These are phyloP conservation scores for Bryoerythrophyllum caledonicum DNA, from an alignment of 225 moss, liverwort and hornwort genomes.

Conservation along the genomic window DNA sequence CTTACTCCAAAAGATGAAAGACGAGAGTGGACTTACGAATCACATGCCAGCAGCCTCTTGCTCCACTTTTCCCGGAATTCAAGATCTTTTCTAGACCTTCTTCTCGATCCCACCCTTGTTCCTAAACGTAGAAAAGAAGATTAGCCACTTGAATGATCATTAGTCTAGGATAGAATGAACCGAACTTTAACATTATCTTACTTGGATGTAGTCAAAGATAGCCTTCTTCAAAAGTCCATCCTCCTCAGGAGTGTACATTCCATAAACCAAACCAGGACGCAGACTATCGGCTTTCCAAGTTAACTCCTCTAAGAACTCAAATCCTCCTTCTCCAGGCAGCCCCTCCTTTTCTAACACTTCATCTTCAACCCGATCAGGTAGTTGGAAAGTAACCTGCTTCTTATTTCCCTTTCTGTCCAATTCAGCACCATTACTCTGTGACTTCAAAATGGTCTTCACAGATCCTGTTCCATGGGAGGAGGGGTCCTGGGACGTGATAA, in stretches of 20 bases:
- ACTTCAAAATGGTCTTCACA: conserved; percentile 23
- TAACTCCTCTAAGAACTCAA: background rate
- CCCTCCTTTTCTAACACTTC: conserved; percentile 18
- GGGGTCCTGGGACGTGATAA: background rate
- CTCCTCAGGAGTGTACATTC: conserved; percentile 41
- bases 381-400: conserved; percentile 49
- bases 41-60: conserved; percentile 39
- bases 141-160: background rate
- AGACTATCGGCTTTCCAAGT: conserved; percentile 32
- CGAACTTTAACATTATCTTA: conserved; percentile 20
- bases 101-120: conserved; percentile 51
- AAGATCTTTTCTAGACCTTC: conserved; percentile 44
- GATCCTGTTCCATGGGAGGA: conserved; percentile 1
- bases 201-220: conserved; percentile 49
- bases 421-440: conserved; percentile 21
- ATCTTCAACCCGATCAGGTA: conserved; percentile 32
- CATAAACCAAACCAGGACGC: conserved; percentile 42
- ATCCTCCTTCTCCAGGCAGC: conserved; percentile 25
- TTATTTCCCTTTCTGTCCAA: conserved; percentile 12
- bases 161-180: conserved; percentile 7
- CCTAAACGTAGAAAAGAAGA: conserved; percentile 31
- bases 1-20: conserved; percentile 7
- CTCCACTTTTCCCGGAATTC: conserved; percentile 7
- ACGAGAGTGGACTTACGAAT: conserved; percentile 47
- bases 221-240: conserved; percentile 50